These are phyloP conservation scores for Trypanosoma conorhini DNA, from an alignment of 208 protist genomes.

Conservation along the genomic window DNA sequence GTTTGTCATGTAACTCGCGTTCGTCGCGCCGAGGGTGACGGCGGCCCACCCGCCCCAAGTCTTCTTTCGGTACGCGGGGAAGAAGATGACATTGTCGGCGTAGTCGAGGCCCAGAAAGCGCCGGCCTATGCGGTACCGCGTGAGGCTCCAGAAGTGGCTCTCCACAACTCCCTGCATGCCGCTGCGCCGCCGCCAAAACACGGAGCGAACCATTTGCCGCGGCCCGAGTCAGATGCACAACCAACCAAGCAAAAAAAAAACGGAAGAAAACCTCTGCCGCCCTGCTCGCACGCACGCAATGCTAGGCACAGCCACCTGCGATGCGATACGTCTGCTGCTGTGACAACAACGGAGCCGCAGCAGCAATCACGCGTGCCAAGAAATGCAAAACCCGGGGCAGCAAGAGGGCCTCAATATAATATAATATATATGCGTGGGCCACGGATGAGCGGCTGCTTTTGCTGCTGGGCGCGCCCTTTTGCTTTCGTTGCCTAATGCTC, in stretches of 20 bases:
- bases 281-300: neutral
- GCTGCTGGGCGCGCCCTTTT: neutral
- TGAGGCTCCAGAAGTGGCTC: constrained; percentile 86
- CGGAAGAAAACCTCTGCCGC: neutral
- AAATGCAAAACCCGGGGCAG: too few relatives aligned
- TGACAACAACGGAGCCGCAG: too few relatives aligned
- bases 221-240: constrained; percentile 2
- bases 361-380: too few relatives aligned
- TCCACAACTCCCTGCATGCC: constrained; percentile 61
- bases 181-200: constrained; percentile 34
- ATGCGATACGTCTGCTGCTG: too few relatives aligned
- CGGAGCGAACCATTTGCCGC: constrained; percentile 21
- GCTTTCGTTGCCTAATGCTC: neutral
- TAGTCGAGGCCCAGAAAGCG: constrained; percentile 81
- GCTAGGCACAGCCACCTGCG: too few relatives aligned
- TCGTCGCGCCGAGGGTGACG: constrained; percentile 66
- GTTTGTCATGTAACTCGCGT: constrained; percentile 50
- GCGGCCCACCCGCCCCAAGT: constrained; percentile 83
- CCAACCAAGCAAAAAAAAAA: constrained; percentile 18
- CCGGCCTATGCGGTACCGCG: constrained; percentile 79
- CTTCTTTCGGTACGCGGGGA: constrained; percentile 76
- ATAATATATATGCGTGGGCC: neutral
- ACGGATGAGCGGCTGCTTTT: neutral
- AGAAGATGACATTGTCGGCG: constrained; percentile 87
- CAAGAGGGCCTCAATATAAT: neutral